These are phyloP conservation scores for Phytophthora ohioensis DNA, from an alignment of 352 stramenopile species.

Conservation along the genomic window DNA sequence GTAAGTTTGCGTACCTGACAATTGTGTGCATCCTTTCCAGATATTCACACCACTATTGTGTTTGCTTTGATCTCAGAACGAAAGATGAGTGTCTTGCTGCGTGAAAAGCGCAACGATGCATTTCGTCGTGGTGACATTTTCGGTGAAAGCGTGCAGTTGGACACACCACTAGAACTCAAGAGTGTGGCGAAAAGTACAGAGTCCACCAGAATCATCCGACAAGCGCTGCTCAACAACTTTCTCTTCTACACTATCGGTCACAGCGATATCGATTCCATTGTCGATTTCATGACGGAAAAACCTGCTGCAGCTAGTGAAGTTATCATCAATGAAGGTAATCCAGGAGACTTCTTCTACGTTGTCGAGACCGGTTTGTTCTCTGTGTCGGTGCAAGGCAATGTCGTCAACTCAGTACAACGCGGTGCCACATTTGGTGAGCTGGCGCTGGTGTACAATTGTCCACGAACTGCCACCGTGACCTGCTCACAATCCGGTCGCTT, in stretches of 20 bases:
- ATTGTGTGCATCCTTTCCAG: not conserved
- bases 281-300: slow-evolving; percentile 65
- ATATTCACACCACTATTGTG: not conserved
- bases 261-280: slow-evolving; percentile 60
- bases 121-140: slow-evolving; percentile 74
- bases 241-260: slow-evolving; percentile 72
- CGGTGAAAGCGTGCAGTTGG: slow-evolving; percentile 73
- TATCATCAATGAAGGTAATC: slow-evolving; percentile 71
- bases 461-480: slow-evolving; percentile 91
- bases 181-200: slow-evolving; percentile 54
- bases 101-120: slow-evolving; percentile 70
- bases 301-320: slow-evolving; percentile 43
- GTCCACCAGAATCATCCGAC: slow-evolving; percentile 56
- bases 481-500: slow-evolving; percentile 60
- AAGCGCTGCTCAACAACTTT: slow-evolving; percentile 72
- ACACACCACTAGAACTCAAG: slow-evolving; percentile 51
- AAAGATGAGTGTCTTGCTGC: slow-evolving; percentile 70
- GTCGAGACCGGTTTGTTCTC: slow-evolving; percentile 86
- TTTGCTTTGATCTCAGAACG: slow-evolving; percentile 35
- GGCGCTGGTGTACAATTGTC: slow-evolving; percentile 96
- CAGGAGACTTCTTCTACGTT: slow-evolving; percentile 86
- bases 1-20: slow-evolving; percentile 14
- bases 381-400: slow-evolving; percentile 85
- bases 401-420: slow-evolving; percentile 75
- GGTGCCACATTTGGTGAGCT: slow-evolving; percentile 95